These are phyloP conservation scores for Zygosaccharomyces kombuchaensis DNA, from an alignment of 805 yeast genomes.

Conservation along the genomic window DNA sequence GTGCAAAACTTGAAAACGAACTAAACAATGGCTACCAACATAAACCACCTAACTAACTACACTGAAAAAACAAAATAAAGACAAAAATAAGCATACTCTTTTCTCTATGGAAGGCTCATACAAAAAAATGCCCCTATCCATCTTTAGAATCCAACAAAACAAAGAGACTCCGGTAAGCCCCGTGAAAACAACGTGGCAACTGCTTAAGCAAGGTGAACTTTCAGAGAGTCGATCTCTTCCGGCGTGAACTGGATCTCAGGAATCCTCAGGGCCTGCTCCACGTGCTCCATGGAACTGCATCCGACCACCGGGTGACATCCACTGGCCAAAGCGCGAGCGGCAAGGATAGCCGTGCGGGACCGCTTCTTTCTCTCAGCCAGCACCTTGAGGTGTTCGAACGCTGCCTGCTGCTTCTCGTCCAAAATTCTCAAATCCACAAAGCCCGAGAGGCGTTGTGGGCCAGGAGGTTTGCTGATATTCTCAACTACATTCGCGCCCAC, in stretches of 20 bases:
- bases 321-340: not conserved
- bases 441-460: not conserved
- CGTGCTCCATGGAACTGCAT: constrained; percentile 1
- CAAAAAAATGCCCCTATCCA: too few relatives aligned
- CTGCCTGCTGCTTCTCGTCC: not conserved
- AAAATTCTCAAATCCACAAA: not conserved
- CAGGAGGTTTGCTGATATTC: not conserved
- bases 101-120: not conserved
- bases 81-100: not conserved
- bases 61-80: too few relatives aligned
- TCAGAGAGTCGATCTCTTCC: not conserved
- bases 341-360: not conserved
- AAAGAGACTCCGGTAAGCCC: too few relatives aligned
- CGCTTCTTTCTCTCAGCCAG: constrained; percentile 1
- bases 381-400: not conserved
- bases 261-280: not conserved
- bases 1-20: too few relatives aligned
- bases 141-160: not conserved
- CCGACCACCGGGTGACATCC: constrained; percentile 1
- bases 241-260: constrained; percentile 1
- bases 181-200: not conserved
- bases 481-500: not conserved
- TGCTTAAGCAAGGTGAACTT: constrained; percentile 1
- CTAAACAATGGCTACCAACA: too few relatives aligned
- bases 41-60: too few relatives aligned